Evolutionary conservation across 352 stramenopile species (phyloP).

Genomic region (Pythium apleroticum): DNA sequence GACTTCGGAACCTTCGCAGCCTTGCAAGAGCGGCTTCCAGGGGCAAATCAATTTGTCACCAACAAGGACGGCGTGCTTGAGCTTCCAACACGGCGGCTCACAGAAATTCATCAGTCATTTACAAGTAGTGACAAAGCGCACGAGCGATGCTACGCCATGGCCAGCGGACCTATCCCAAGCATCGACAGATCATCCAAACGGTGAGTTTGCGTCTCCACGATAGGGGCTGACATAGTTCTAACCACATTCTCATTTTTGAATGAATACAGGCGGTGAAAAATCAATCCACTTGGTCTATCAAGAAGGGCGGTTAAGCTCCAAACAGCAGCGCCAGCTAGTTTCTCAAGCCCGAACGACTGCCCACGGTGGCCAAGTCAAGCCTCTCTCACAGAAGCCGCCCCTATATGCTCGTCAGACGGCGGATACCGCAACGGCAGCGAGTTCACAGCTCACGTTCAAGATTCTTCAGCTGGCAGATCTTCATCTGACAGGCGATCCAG

Average conservation of each 20-base stretch:
- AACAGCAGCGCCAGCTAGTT: background rate
- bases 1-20: background rate
- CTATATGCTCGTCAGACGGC: constrained; percentile 4
- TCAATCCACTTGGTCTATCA: background rate
- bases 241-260: background rate
- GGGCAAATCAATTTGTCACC: background rate
- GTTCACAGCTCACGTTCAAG: constrained; percentile 40
- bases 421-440: background rate
- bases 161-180: background rate
- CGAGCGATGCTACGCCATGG: background rate
- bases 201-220: background rate
- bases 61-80: background rate
- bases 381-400: constrained; percentile 1
- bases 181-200: background rate
- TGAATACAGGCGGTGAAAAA: background rate
- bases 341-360: background rate
- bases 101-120: constrained; percentile 4
- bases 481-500: constrained; percentile 51
- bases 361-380: background rate
- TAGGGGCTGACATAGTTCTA: too few relatives aligned
- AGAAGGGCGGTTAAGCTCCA: background rate
- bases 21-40: background rate
- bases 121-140: background rate
- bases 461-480: constrained; percentile 60
- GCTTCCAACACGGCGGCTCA: background rate